Evolutionary conservation across 1,139 yeast genomes (phyloP), one percentile per base, ranked within the genome.

Genomic region (Candida sp.): DNA sequence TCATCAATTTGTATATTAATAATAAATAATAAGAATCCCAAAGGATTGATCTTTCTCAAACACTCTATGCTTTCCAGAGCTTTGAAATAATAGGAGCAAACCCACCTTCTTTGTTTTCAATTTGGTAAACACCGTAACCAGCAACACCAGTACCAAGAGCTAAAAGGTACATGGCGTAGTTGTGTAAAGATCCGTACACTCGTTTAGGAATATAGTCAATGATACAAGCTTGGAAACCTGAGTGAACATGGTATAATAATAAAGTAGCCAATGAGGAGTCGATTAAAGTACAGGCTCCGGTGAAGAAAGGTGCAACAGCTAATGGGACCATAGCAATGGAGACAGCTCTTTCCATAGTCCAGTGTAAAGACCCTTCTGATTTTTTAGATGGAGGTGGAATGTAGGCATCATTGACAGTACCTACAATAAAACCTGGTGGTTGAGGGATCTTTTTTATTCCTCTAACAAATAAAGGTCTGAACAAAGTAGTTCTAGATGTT

Each of bases 151-250:
- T 77, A 32, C 97, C 96, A 7, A 81, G 63, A 42, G 83, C 79
- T 55, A 91, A 75, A 41, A 85, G 63, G 52, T 76, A 74, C 72
- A 80, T 74, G 44, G 93, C 87, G 38, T 73, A 60, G 45, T 72
- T 75, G 66, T 87, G 86, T 77, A 85, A 78, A 36, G 72, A 58
- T 7, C 96, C 95, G 62, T 83, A 91, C 34, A 84, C 88, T 63
- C 97, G 80, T 64, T 75, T 73, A 43, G 97, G 97, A 49, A 91
- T 84, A 67, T 90, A 90, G 66, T 91, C 97, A 48, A 83, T 80
- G 58, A 91, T 89, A 69, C 97, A 88, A 35, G 95, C 75, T 57
- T 82, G 83, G 67, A 91, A 79, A 0, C 97, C 98, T 45, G 82
- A 76, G 64, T 87, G 87, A 46, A 84, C 75, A 68, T 91, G 97